A percentile compares a stretch with the other conserved stretches of the same genome.
phyloP scores from a whole-genome alignment of 2,329 filamentous ascomycete species.

The Cladosporium sp. region DNA sequence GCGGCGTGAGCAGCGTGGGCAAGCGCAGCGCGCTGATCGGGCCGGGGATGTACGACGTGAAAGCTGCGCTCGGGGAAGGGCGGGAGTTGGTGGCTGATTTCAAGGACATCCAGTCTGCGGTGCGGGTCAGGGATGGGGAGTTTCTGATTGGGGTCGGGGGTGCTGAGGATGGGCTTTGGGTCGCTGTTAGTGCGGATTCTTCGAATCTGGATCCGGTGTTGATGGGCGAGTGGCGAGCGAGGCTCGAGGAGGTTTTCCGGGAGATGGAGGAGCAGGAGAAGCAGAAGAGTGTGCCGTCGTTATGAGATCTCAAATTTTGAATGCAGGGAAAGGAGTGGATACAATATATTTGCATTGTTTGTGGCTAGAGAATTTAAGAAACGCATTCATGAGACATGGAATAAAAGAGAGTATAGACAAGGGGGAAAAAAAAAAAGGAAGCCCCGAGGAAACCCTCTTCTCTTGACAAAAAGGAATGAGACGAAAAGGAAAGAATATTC shows the following conservation, averaged over 20 bases:
- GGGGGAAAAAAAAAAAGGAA: not conserved
- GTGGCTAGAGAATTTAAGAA: not conserved
- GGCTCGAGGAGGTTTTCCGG: constrained; percentile 29
- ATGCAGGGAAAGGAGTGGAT: not conserved
- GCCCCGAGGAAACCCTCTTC: not conserved
- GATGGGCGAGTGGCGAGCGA: constrained; percentile 31
- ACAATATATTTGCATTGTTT: not conserved
- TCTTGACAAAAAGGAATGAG: not conserved
- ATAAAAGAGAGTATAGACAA: not conserved
- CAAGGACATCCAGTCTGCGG: constrained; percentile 38
- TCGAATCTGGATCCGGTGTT: constrained; percentile 32
- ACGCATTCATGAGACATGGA: not conserved
- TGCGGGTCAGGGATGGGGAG: constrained; percentile 48
- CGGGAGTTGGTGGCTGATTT: constrained; percentile 46
- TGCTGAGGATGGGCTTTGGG: constrained; percentile 39
- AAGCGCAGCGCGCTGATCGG: constrained; percentile 35
- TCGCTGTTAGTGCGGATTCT: constrained; percentile 45
- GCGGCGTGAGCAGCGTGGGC: constrained; percentile 48
- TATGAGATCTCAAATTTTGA: not conserved
- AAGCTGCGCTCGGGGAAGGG: constrained; percentile 19
- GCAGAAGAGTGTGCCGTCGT: not conserved
- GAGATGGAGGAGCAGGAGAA: constrained; percentile 21
- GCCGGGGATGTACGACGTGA: constrained; percentile 31
- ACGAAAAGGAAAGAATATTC: constrained; percentile 7
- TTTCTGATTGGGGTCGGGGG: constrained; percentile 47